These are phyloP conservation scores for Pseudonectria foliicola DNA, from an alignment of 2,329 filamentous ascomycete species.

Conservation along the genomic window DNA sequence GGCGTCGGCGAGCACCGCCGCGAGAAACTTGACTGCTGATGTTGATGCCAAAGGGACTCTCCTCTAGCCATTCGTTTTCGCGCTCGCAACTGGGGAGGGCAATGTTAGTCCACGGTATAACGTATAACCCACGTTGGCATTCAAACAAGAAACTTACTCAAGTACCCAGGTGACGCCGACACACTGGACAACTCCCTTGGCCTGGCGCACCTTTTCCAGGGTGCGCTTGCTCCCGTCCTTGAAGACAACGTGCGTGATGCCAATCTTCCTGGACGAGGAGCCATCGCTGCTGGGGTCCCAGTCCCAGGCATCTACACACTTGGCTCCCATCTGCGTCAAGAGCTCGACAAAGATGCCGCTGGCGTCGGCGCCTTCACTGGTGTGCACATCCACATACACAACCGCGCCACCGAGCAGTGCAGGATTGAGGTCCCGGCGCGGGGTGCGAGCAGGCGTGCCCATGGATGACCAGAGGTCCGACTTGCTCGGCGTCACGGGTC, in stretches of 20 bases:
- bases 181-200: constrained; percentile 69
- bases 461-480: constrained; percentile 46
- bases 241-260: constrained; percentile 83
- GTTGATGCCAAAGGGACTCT: constrained; percentile 62
- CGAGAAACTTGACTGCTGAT: constrained; percentile 58
- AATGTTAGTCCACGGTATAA: constrained; percentile 20
- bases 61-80: constrained; percentile 69
- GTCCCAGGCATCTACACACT: constrained; percentile 67
- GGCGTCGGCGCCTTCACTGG: constrained; percentile 72
- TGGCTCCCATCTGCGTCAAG: constrained; percentile 73
- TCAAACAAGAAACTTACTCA: constrained; percentile 53
- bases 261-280: constrained; percentile 45
- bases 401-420: constrained; percentile 61
- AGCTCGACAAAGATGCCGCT: constrained; percentile 76
- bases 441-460: constrained; percentile 50
- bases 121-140: not conserved
- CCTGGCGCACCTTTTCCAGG: constrained; percentile 70
- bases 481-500: constrained; percentile 37
- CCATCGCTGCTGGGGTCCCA: constrained; percentile 53
- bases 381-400: constrained; percentile 78
- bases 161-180: constrained; percentile 85
- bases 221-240: constrained; percentile 80
- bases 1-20: constrained; percentile 63
- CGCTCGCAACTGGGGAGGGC: constrained; percentile 56
- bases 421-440: constrained; percentile 45